Evolutionary conservation across 306 rosid genomes (phyloP).

Genomic region (Albizia julibrissin): DNA sequence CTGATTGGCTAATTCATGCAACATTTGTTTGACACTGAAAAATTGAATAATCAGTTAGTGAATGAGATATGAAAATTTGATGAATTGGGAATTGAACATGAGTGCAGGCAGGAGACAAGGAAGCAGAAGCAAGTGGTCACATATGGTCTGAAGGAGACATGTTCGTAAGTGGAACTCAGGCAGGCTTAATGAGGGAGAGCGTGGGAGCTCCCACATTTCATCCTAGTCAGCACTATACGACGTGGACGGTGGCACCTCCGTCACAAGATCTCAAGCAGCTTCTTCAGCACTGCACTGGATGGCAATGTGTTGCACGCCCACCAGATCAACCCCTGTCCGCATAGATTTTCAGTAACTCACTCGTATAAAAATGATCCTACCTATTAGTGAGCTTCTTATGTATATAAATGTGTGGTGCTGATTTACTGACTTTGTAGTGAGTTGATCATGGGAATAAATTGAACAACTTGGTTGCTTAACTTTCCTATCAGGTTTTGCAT

Average conservation of each 20-base stretch:
- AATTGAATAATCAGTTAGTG: neutral
- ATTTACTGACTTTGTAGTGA: neutral
- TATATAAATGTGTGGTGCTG: neutral
- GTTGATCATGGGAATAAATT: neutral
- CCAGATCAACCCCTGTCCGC: constrained; percentile 43
- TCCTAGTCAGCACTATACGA: constrained; percentile 63
- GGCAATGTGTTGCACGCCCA: constrained; percentile 71
- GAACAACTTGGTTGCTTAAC: neutral
- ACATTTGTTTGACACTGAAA: neutral
- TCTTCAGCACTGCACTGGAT: constrained; percentile 75
- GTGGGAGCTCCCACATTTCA: constrained; percentile 49
- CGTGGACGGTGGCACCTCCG: constrained; percentile 70
- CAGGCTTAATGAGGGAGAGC: constrained; percentile 54
- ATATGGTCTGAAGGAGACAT: constrained; percentile 89
- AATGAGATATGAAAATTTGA: neutral
- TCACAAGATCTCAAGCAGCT: constrained; percentile 63
- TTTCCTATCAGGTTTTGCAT: neutral
- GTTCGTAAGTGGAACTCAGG: constrained; percentile 64
- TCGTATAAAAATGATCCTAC: neutral
- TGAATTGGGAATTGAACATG: neutral
- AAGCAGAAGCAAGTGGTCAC: constrained; percentile 55
- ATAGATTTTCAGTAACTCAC: neutral
- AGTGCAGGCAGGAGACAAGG: constrained; percentile 83
- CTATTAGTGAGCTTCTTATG: neutral
- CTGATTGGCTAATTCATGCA: constrained; percentile 5